Percentiles rank a stretch among this genome's conserved stretches.
These are phyloP conservation scores for Cyclostephanos tholiformis DNA, from an alignment of 108 stramenopile genomes.

Conservation along the genomic window DNA sequence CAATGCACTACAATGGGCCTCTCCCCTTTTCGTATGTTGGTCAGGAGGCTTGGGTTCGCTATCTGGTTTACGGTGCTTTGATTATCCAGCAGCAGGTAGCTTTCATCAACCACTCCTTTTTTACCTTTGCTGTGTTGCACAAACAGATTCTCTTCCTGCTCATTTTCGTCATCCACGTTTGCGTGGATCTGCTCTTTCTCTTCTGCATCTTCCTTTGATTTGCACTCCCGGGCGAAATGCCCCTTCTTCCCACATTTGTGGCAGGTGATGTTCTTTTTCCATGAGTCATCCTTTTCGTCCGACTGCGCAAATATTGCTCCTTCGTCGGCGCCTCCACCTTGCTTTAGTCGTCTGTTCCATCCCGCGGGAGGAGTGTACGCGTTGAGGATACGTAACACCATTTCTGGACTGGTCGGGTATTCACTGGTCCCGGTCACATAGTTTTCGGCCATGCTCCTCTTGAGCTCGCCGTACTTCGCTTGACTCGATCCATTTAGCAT, in stretches of 20 bases:
- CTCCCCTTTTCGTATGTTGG: not conserved
- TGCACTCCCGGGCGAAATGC: no score
- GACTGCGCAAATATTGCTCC: conserved; percentile 1
- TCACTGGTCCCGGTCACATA: not conserved
- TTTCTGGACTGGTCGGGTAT: not conserved
- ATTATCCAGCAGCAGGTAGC: not conserved
- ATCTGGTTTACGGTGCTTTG: no score
- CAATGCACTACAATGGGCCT: not conserved
- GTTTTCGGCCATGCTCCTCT: not conserved
- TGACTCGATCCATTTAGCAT: not conserved
- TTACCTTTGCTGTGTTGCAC: no score
- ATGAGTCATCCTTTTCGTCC: not conserved
- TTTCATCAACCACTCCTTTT: no score
- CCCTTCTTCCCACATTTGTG: no score
- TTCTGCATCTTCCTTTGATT: no score
- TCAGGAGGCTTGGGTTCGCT: not conserved
- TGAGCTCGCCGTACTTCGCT: no score
- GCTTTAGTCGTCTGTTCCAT: no score
- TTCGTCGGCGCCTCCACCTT: not conserved
- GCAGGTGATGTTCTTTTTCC: not conserved
- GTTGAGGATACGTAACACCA: not conserved
- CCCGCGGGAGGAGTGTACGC: no score
- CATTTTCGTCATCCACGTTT: not conserved
- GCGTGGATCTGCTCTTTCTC: not conserved
- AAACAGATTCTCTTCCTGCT: no score